A percentile compares a stretch with the other conserved stretches of the same genome.
phyloP scores from a whole-genome alignment of 306 rosid species.

The Trifolium pratense region DNA sequence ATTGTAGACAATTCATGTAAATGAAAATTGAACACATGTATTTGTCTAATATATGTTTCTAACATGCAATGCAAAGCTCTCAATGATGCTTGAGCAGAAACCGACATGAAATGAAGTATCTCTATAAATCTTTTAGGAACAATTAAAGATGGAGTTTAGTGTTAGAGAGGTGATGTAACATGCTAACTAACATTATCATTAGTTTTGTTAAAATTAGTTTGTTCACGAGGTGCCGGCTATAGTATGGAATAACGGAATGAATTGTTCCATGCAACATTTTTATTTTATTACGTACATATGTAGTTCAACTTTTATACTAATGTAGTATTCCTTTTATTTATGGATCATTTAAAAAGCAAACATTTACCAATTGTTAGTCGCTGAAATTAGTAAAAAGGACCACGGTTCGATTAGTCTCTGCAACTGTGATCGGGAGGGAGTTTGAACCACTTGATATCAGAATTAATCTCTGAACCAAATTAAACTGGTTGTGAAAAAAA shows the following conservation, averaged over 20 bases:
- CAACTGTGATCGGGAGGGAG: no score
- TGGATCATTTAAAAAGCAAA: no score
- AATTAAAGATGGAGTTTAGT: conserved; percentile 20
- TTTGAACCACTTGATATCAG: no score
- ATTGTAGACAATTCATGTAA: not conserved
- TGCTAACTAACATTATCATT: conserved; percentile 40
- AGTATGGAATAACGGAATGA: not conserved
- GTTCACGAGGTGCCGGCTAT: not conserved
- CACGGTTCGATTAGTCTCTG: no score
- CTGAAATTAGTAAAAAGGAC: no score
- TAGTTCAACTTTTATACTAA: no score
- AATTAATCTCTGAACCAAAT: no score
- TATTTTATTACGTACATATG: not conserved
- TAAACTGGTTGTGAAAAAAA: no score
- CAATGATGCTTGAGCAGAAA: conserved; percentile 43
- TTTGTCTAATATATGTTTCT: conserved; percentile 41
- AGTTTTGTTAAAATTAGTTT: not conserved
- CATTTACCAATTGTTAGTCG: no score
- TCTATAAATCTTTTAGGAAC: conserved; percentile 21
- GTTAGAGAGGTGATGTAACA: conserved; percentile 20
- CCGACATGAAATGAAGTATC: conserved; percentile 50
- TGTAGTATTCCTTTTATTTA: no score
- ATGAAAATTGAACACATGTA: conserved; percentile 33
- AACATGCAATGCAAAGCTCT: conserved; percentile 5
- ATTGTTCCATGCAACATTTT: conserved; percentile 1